phyloP scores from a whole-genome alignment of 257 asterid genomes.

The Solanum gandarillasii region DNA sequence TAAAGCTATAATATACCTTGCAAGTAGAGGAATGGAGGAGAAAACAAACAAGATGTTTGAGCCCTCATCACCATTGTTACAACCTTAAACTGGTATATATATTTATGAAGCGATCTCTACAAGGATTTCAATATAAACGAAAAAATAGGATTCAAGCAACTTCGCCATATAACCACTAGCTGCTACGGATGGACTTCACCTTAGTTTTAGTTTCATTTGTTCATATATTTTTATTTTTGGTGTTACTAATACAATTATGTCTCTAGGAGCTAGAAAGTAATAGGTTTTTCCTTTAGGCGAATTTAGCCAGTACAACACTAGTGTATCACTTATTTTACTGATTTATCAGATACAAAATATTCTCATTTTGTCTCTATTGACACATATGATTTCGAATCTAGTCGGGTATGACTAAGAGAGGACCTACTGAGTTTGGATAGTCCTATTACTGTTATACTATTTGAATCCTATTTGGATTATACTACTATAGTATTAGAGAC shows the following conservation, averaged over 20 bases:
- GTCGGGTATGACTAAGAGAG: too few relatives aligned
- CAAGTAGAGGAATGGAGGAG: slow-evolving; percentile 7
- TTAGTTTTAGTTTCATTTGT: neutral
- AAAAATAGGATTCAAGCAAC: slow-evolving; percentile 9
- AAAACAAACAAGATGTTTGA: neutral
- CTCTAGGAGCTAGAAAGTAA: too few relatives aligned
- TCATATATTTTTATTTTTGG: neutral
- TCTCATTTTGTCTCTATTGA: neutral
- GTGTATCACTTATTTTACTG: neutral
- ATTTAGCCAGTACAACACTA: neutral
- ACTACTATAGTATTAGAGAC: too few relatives aligned
- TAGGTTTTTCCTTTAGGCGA: neutral
- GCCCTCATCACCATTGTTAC: neutral
- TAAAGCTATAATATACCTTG: slow-evolving; percentile 6
- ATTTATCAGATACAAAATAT: neutral
- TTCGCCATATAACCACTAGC: slow-evolving; percentile 7
- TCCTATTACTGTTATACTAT: too few relatives aligned
- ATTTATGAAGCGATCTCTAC: slow-evolving; percentile 19
- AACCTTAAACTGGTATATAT: neutral
- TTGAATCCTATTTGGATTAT: too few relatives aligned
- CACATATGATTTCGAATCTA: too few relatives aligned
- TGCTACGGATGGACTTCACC: neutral
- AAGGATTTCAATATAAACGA: slow-evolving; percentile 17
- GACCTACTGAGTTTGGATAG: too few relatives aligned
- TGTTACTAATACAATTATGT: neutral